Evolutionary conservation across 1,284 basidiomycete genomes (phyloP), one percentile per base, ranked within the genome.

Genomic region (Leccinum griseonigrum): DNA sequence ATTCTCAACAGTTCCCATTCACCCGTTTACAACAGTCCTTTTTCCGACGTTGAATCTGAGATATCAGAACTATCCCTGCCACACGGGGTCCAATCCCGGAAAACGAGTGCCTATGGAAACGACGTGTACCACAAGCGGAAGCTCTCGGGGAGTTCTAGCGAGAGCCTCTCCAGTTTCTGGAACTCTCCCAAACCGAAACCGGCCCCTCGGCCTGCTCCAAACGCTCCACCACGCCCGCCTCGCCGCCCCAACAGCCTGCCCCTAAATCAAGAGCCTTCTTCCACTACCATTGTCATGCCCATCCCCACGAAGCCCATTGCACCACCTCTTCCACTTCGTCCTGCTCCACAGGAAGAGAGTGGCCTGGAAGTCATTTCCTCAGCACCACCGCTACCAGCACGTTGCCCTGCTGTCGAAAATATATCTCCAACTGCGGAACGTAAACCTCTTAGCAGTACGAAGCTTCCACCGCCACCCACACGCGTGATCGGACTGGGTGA

Each of bases 401-500:
- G 73, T 31, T 32, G 26, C 28, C 2, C 26, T 34, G 9, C 53
- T 13, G 16, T 60, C 38, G 68, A 70, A 32, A 56, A 52, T 4
- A 57, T 66, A 4, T 67, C 73, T 11, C 64, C 64, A 16, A 50
- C 38, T 13, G 58, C 54, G 2, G 80, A 86, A 57, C 80, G 83
- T 32, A 87, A 83, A 68, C 60, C 74, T 3, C 68, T 85, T 31
- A 81, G 83, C 0, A 71, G 74, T 26, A 74, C 75, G 36, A 79
- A 73, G 60, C 79, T 85, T 18, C 86, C 82, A 0, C 90, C 90
- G 0, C 90, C 90, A 0, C 90, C 90, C 1, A 88, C 84, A 0
- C 86, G 90, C 3, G 87, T 77, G 0, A 91, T 92, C 55, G 87
- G 76, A 1, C 76, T 83, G 1, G 86, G 87, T 0, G 87, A 87